Conservation (phyloP, 805 yeast genomes). For the Zygosaccharomyces siamensis region DNA sequence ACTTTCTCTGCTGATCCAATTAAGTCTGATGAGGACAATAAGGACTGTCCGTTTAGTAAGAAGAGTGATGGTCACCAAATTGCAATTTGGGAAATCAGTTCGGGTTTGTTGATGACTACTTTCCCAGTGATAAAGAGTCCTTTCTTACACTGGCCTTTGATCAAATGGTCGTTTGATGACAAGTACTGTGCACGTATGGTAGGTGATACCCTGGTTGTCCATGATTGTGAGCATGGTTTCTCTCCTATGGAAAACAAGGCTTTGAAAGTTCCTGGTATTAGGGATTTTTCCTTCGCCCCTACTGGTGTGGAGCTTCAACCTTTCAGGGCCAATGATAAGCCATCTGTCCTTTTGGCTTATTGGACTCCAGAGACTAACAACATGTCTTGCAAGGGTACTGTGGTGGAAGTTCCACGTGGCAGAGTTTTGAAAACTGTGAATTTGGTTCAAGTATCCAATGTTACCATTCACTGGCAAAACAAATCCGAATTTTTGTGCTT, state of each 20-base stretch:
- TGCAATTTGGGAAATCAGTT: constrained; percentile 84
- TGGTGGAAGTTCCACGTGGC: constrained; percentile 82
- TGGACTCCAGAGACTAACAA: constrained; percentile 96
- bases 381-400: constrained; percentile 90
- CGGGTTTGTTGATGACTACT: constrained; percentile 81
- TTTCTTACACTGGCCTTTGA: constrained; percentile 88
- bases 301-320: constrained; percentile 66
- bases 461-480: constrained; percentile 91
- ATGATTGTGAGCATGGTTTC: constrained; percentile 71
- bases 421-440: constrained; percentile 84
- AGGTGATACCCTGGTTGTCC: constrained; percentile 86
- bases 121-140: constrained; percentile 76
- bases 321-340: constrained; percentile 47
- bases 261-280: constrained; percentile 74
- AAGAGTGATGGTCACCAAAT: constrained; percentile 90
- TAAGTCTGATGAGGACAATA: constrained; percentile 54
- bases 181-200: constrained; percentile 92
- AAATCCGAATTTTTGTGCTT: constrained; percentile 81
- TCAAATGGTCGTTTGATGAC: constrained; percentile 93
- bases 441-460: constrained; percentile 89
- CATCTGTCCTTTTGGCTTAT: constrained; percentile 70
- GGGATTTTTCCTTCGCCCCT: constrained; percentile 95
- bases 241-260: constrained; percentile 81
- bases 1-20: constrained; percentile 88
- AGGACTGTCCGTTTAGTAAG: constrained; percentile 74